Evolutionary conservation across 106 monocot species (phyloP).

Genomic region (Vanilla planifolia): DNA sequence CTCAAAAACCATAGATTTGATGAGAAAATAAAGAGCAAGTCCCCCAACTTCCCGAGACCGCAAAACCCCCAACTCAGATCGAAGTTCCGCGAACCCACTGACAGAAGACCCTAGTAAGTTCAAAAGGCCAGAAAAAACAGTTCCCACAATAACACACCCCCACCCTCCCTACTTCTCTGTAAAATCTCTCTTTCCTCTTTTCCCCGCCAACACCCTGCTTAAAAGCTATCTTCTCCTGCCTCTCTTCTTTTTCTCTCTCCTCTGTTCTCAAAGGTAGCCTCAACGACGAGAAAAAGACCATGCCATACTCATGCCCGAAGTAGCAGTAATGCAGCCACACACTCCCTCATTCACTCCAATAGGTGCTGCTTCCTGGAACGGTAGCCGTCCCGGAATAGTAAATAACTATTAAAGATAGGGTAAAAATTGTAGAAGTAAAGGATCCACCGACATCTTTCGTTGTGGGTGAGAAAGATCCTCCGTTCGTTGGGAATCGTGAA

Average conservation of each 20-base stretch:
- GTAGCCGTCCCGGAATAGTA: too few species aligned
- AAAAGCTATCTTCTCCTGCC: slow-evolving; percentile 10
- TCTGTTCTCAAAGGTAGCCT: slow-evolving; percentile 1
- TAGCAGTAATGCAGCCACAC: too few species aligned
- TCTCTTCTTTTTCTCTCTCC: neutral
- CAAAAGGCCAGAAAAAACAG: slow-evolving; percentile 1
- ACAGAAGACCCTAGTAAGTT: neutral
- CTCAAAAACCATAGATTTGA: neutral
- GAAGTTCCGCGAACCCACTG: neutral
- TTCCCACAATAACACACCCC: neutral
- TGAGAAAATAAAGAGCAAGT: neutral
- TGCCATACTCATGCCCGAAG: too few species aligned
- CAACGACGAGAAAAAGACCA: slow-evolving; percentile 2
- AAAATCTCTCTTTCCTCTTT: neutral
- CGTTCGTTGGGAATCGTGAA: neutral
- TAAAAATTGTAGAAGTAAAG: neutral
- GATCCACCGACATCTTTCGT: neutral
- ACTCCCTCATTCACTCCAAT: neutral
- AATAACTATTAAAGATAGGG: neutral
- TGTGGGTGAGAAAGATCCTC: neutral
- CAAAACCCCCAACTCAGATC: neutral
- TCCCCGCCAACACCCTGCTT: neutral
- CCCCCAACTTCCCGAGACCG: neutral
- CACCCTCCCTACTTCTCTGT: too few species aligned
- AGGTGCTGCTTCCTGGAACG: too few species aligned